Percentiles rank a stretch among this genome's conserved stretches.
phyloP scores from a whole-genome alignment of 805 yeast genomes.

The Millerozyma acaciae region DNA sequence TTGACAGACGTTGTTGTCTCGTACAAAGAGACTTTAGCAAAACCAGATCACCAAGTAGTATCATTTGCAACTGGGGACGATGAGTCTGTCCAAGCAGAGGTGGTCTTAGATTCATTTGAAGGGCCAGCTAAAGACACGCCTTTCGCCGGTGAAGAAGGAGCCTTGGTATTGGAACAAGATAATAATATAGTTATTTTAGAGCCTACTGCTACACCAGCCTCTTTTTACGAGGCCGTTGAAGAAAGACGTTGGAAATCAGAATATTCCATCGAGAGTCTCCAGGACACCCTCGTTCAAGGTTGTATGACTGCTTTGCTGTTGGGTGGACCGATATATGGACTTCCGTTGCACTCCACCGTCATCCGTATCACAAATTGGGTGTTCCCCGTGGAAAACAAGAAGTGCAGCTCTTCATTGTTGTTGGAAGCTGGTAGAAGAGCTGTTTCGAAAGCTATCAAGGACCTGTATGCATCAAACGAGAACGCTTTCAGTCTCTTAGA shows the following conservation, averaged over 20 bases:
- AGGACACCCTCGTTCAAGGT: slow-evolving; percentile 56
- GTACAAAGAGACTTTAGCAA: slow-evolving; percentile 64
- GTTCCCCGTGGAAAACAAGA: slow-evolving; percentile 49
- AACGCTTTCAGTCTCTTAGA: slow-evolving; percentile 60
- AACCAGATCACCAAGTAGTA: slow-evolving; percentile 17
- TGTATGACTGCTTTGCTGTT: slow-evolving; percentile 57
- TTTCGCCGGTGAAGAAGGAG: slow-evolving; percentile 38
- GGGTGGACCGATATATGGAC: slow-evolving; percentile 60
- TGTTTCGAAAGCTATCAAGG: slow-evolving; percentile 19
- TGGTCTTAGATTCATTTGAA: slow-evolving; percentile 35
- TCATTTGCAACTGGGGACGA: slow-evolving; percentile 16
- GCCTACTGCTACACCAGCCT: slow-evolving; percentile 22
- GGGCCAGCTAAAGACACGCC: slow-evolving; percentile 29
- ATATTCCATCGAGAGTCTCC: slow-evolving; percentile 44
- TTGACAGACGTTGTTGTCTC: slow-evolving; percentile 86
- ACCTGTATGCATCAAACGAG: slow-evolving; percentile 12
- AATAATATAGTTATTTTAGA: slow-evolving; percentile 46
- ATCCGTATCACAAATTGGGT: slow-evolving; percentile 51
- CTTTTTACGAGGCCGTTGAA: slow-evolving; percentile 19
- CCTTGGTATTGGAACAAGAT: slow-evolving; percentile 39
- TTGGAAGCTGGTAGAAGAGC: slow-evolving; percentile 43
- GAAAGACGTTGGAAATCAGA: slow-evolving; percentile 50
- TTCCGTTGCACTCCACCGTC: slow-evolving; percentile 57
- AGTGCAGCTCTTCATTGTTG: slow-evolving; percentile 35
- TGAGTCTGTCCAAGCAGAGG: slow-evolving; percentile 18